Base-by-base conservation (phyloP, 371 early-diverging fungal genomes). In the Caulochytrium protostelioides region DNA sequence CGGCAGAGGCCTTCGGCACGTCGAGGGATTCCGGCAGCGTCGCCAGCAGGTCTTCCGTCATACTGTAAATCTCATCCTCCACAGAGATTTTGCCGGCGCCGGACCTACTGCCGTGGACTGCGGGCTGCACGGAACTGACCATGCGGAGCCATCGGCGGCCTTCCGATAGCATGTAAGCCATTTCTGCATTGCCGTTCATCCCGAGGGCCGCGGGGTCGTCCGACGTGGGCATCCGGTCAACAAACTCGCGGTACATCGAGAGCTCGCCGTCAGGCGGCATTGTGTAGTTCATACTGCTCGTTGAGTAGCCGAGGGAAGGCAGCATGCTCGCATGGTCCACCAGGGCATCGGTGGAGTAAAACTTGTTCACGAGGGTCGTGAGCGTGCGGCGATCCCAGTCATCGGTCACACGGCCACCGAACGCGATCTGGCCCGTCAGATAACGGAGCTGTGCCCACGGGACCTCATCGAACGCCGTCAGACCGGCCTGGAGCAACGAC, bases 131-230 rank as follows among this genome's bases (percentile, higher is more conserved):
- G 23, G 62, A 62, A 29, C 62, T 34, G 14, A 65, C 44, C 2
- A 61, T 52, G 21, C 49, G 34, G 12, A 65, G 31, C n/a, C 62
- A 29, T 23, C 61, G 40, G 10, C 57, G 37, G 0, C 61, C 56
- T 37, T 65, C 66, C 42, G 62, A 61, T n/a, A 65, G 12, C 32
- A 62, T 62, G 49, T 38, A 65, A 38, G 60, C 60, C 44, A 65
- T 65, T 28, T 65, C 60, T 1, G 66, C 66, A 39, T 65, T 65
- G 39, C 62, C 62, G 42, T 65, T 62, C 66, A 65, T 65, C 3
- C 66, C 66, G 46, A 65, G 62, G 2, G 62, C 54, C 1, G 60
- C 57, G 2, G 66, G 66, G 28, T 65, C 66, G 40, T 65, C 66
- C 6, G 49, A 48, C 23, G 51, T 59, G 10, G 66, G 66, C 22